Conservation (phyloP, 352 stramenopile species). For the Albugo laibachii region DNA sequence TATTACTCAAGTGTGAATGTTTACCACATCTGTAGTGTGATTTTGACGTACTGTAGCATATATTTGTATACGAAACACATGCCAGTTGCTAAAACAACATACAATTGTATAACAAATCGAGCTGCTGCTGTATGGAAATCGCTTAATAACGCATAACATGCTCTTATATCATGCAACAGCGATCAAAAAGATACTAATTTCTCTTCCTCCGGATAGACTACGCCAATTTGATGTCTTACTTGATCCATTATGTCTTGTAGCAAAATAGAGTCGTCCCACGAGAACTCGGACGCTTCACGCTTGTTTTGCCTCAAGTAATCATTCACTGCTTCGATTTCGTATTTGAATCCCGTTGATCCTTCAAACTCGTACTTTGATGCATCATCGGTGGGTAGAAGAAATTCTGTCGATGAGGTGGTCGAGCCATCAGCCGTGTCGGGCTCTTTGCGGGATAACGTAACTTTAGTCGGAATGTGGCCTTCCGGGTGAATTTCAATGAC, state of each 20-base stretch:
- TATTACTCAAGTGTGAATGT: too few relatives aligned
- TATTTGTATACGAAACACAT: too few relatives aligned
- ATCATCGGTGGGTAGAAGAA: conserved; percentile 12
- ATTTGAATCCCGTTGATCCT: conserved; percentile 51
- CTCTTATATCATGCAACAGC: too few relatives aligned
- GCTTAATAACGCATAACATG: too few relatives aligned
- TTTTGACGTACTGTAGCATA: too few relatives aligned
- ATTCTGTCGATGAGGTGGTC: conserved; percentile 12
- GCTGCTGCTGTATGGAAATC: too few relatives aligned
- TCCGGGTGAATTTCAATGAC: conserved; percentile 36
- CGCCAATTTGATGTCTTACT: conserved; percentile 31
- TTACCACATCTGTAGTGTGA: too few relatives aligned
- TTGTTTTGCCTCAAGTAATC: conserved; percentile 21
- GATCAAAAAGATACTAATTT: too few relatives aligned
- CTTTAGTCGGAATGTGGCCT: conserved; percentile 28
- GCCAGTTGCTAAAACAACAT: too few relatives aligned
- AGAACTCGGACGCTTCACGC: conserved; percentile 27
- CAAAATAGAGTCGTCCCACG: conserved; percentile 34
- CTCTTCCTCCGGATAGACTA: conserved; percentile 26
- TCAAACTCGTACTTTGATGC: conserved; percentile 30
- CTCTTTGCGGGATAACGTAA: conserved; percentile 17
- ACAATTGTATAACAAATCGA: too few relatives aligned
- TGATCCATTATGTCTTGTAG: conserved; percentile 53
- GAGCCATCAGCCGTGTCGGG: conserved; percentile 6
- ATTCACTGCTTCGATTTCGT: conserved; percentile 58